These are phyloP conservation scores for Mucor velutinosus DNA, from an alignment of 371 early-diverging fungal species.

Conservation along the genomic window DNA sequence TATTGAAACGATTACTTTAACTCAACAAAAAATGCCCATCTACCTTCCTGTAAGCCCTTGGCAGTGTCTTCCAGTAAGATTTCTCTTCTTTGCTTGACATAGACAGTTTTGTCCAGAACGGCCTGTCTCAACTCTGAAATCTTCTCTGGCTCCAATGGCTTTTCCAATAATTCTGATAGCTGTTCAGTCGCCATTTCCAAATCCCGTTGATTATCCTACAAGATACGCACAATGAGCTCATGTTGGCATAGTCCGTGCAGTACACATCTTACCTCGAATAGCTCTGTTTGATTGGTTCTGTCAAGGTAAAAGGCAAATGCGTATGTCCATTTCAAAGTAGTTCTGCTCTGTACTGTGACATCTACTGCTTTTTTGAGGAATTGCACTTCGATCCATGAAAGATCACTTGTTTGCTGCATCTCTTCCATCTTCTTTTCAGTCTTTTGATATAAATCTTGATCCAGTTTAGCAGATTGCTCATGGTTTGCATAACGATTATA, in stretches of 20 bases:
- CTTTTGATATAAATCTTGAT: conserved; percentile 81
- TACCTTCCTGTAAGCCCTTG: conserved; percentile 73
- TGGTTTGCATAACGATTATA: conserved; percentile 98
- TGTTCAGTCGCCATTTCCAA: conserved; percentile 95
- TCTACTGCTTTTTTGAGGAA: conserved; percentile 93
- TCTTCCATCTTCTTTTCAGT: conserved; percentile 96
- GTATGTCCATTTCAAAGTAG: conserved; percentile 96
- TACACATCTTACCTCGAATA: conserved; percentile 74
- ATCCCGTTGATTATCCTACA: conserved; percentile 90
- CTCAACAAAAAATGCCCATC: conserved; percentile 67
- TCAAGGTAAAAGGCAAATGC: conserved; percentile 93
- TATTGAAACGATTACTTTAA: conserved; percentile 21
- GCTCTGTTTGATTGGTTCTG: conserved; percentile 83
- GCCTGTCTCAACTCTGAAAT: conserved; percentile 79
- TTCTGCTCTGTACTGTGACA: conserved; percentile 83
- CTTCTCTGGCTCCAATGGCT: conserved; percentile 74
- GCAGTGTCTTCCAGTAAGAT: conserved; percentile 83
- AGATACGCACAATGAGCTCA: background rate
- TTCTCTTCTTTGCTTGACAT: conserved; percentile 76
- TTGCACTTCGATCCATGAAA: conserved; percentile 99
- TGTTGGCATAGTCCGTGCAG: background rate
- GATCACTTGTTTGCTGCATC: conserved; percentile 85
- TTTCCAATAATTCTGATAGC: conserved; percentile 87
- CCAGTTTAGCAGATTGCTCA: conserved; percentile 91
- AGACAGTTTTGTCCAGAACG: conserved; percentile 84